These are phyloP conservation scores for Picochlorum sp. DNA, from an alignment of 139 green algal species.

Conservation along the genomic window DNA sequence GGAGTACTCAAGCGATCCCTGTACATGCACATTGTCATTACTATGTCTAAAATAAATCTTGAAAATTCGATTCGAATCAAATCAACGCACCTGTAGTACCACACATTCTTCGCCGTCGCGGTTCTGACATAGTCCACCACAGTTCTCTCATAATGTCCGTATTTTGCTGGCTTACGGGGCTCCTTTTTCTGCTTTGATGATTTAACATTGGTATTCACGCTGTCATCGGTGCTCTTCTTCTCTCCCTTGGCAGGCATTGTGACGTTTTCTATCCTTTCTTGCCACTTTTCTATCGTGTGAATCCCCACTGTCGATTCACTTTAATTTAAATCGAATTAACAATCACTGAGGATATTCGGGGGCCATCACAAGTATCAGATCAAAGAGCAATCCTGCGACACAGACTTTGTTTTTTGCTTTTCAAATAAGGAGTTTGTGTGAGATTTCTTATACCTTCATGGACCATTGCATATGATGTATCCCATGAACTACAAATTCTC, in stretches of 20 bases:
- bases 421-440: no score
- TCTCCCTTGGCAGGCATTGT: not conserved
- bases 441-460: no score
- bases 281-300: no score
- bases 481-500: no score
- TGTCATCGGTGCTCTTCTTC: not conserved
- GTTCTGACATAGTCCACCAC: constrained; percentile 75
- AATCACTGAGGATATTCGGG: no score
- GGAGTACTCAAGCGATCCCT: constrained; percentile 54
- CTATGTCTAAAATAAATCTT: not conserved
- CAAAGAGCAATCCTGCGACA: no score
- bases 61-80: not conserved
- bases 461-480: no score
- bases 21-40: not conserved
- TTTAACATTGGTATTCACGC: not conserved
- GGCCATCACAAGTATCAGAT: no score
- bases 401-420: no score
- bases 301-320: no score
- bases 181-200: not conserved
- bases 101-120: constrained; percentile 74
- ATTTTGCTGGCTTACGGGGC: constrained; percentile 15
- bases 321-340: no score
- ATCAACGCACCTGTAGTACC: constrained; percentile 60
- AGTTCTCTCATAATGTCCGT: constrained; percentile 32
- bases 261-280: no score